A percentile compares a stretch with the other conserved stretches of the same genome.
phyloP scores from a whole-genome alignment of 78 protist species.

The Emiliania huxleyi region DNA sequence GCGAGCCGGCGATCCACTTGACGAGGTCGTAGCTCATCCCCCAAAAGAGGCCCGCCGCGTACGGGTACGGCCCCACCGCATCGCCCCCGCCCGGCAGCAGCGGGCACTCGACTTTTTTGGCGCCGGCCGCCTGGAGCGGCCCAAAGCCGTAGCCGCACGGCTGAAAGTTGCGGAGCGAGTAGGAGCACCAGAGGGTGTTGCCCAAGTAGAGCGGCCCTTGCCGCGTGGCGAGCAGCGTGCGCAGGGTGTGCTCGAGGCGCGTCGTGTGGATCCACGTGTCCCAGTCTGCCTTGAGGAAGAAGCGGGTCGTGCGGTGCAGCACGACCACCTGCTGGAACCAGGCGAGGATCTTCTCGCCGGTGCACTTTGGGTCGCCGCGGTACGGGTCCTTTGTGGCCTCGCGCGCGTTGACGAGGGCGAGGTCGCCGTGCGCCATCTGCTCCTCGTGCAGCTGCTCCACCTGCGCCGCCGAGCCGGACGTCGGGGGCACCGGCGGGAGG shows the following conservation, averaged over 20 bases:
- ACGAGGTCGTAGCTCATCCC: background rate
- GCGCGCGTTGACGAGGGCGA: background rate
- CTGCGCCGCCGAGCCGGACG: too few species aligned
- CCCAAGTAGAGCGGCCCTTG: background rate
- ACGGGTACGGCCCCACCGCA: background rate
- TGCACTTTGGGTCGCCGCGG: constrained; percentile 7
- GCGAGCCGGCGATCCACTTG: constrained; percentile 16
- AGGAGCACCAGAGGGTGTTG: constrained; percentile 3
- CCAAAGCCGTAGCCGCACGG: constrained; percentile 12
- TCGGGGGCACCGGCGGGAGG: too few species aligned
- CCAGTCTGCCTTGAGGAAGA: background rate
- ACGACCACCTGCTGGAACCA: background rate
- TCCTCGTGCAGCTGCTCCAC: background rate
- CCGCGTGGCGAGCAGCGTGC: background rate
- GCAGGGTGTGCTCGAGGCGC: background rate
- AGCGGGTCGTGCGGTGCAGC: background rate
- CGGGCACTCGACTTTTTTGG: background rate
- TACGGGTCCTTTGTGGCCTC: background rate
- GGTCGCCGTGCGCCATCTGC: background rate
- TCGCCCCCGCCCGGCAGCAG: background rate
- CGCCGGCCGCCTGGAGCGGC: background rate
- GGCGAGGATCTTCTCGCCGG: constrained; percentile 9
- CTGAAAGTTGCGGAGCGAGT: background rate
- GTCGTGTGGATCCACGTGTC: background rate
- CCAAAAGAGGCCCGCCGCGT: constrained; percentile 9